Conservation (phyloP, 2,329 filamentous ascomycete genomes). For the Phaeosphaeriaceae sp. region DNA sequence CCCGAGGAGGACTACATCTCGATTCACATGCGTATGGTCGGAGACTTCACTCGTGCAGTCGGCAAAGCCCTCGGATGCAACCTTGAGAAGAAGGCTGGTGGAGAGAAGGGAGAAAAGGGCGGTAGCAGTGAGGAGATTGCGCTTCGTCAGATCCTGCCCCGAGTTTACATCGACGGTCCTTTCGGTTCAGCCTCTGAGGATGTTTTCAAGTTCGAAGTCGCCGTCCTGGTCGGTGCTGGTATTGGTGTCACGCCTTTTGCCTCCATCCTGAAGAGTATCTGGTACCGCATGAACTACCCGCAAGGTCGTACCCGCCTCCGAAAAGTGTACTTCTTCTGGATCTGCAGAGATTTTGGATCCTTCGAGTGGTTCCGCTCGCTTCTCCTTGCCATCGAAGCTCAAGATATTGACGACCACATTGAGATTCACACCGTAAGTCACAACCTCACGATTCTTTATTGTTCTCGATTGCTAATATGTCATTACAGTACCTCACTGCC, state of each 20-base stretch:
- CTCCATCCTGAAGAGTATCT: conserved; percentile 77
- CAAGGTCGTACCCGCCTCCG: conserved; percentile 79
- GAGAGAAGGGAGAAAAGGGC: conserved; percentile 58
- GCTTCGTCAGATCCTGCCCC: conserved; percentile 76
- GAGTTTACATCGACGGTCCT: conserved; percentile 83
- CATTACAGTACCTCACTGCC: conserved; percentile 74
- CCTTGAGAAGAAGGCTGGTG: conserved; percentile 64
- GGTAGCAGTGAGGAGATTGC: conserved; percentile 72
- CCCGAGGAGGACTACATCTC: conserved; percentile 92
- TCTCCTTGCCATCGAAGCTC: conserved; percentile 83
- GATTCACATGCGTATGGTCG: conserved; percentile 82
- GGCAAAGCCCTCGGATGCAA: conserved; percentile 78
- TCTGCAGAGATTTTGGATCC: conserved; percentile 85
- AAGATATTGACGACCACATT: conserved; percentile 83
- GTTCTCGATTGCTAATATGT: conserved; percentile 16
- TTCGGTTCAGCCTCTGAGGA: conserved; percentile 88
- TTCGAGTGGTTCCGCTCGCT: conserved; percentile 91
- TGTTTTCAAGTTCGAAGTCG: conserved; percentile 74
- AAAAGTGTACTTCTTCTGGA: conserved; percentile 94
- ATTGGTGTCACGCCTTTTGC: conserved; percentile 63
- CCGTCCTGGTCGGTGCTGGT: conserved; percentile 59
- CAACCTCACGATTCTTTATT: not conserved
- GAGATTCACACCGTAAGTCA: conserved; percentile 77
- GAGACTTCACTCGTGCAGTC: conserved; percentile 78
- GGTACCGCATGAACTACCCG: conserved; percentile 91